These are phyloP conservation scores for Pseudophaeomoniella oleicola DNA, from an alignment of 2,329 filamentous ascomycete species.

Conservation along the genomic window DNA sequence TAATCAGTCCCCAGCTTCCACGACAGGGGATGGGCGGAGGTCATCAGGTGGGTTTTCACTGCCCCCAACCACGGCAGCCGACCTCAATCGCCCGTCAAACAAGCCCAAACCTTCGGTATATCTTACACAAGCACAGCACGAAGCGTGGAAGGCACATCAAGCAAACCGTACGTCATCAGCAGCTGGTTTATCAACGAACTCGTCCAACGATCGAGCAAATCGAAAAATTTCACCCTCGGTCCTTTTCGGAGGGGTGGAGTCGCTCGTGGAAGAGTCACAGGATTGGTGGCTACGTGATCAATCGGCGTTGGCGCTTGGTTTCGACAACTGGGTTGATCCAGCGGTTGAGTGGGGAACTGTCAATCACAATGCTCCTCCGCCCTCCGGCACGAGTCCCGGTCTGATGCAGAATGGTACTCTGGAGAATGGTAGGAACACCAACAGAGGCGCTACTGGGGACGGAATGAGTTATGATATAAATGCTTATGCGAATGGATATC, in stretches of 20 bases:
- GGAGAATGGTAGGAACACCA: background rate
- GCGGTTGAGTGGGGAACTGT: slow-evolving; percentile 1
- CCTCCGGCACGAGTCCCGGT: background rate
- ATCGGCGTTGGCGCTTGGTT: slow-evolving; percentile 42
- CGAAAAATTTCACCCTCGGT: slow-evolving; percentile 32
- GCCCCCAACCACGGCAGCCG: slow-evolving; percentile 13
- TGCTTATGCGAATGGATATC: background rate
- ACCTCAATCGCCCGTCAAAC: slow-evolving; percentile 8
- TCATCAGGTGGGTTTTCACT: slow-evolving; percentile 11
- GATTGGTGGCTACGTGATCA: slow-evolving; percentile 54
- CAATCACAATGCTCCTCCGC: background rate
- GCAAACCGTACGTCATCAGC: slow-evolving; percentile 9
- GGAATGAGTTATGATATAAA: background rate
- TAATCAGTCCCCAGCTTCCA: slow-evolving; percentile 5
- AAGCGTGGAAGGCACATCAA: slow-evolving; percentile 19
- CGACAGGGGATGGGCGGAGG: slow-evolving; percentile 5
- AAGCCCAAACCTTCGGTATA: slow-evolving; percentile 8
- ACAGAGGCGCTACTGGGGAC: background rate
- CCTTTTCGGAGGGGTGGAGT: slow-evolving; percentile 45
- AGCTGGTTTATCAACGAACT: slow-evolving; percentile 12
- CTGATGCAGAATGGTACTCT: background rate
- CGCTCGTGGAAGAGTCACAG: slow-evolving; percentile 46
- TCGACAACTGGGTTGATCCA: slow-evolving; percentile 42
- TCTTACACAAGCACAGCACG: slow-evolving; percentile 14
- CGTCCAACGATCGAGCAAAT: slow-evolving; percentile 13